Evolutionary conservation across 805 yeast genomes (phyloP).

Genomic region (Myxozyma vanderwaltii): DNA sequence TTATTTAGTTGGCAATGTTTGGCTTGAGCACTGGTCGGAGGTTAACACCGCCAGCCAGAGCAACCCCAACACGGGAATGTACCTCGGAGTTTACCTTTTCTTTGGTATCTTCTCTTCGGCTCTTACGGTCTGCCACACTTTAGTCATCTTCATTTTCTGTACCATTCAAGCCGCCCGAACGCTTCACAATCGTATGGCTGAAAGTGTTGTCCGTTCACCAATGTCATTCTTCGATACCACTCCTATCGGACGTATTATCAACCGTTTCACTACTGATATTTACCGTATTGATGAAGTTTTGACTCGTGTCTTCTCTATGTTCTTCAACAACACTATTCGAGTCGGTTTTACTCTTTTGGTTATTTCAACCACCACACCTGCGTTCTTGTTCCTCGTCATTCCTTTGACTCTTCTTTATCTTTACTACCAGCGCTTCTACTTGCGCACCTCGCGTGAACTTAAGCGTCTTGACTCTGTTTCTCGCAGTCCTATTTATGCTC

Average conservation of each 20-base stretch:
- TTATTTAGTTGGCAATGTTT: constrained; percentile 60
- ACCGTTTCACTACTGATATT: constrained; percentile 88
- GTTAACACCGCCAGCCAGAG: constrained; percentile 66
- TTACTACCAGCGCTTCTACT: constrained; percentile 71
- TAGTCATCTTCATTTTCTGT: constrained; percentile 76
- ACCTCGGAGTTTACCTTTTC: constrained; percentile 71
- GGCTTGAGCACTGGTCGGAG: constrained; percentile 99
- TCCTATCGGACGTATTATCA: constrained; percentile 88
- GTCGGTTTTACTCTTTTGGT: constrained; percentile 69
- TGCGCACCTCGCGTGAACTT: constrained; percentile 72
- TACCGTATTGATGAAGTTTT: constrained; percentile 82
- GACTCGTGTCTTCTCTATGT: constrained; percentile 43
- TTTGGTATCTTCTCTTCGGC: constrained; percentile 71
- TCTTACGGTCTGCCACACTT: constrained; percentile 62
- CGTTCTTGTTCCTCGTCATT: constrained; percentile 66
- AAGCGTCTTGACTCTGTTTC: constrained; percentile 71
- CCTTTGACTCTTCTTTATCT: constrained; percentile 70
- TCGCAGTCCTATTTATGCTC: constrained; percentile 77
- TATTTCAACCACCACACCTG: constrained; percentile 86
- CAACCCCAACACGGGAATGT: constrained; percentile 72
- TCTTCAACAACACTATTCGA: constrained; percentile 43
- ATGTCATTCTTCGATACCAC: constrained; percentile 96
- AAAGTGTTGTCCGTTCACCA: constrained; percentile 78
- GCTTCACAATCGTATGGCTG: constrained; percentile 72
- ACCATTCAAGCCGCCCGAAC: constrained; percentile 78